phyloP scores from a whole-genome alignment of 2,329 filamentous ascomycete species.

The Ophiostoma himal-ulmi region DNA sequence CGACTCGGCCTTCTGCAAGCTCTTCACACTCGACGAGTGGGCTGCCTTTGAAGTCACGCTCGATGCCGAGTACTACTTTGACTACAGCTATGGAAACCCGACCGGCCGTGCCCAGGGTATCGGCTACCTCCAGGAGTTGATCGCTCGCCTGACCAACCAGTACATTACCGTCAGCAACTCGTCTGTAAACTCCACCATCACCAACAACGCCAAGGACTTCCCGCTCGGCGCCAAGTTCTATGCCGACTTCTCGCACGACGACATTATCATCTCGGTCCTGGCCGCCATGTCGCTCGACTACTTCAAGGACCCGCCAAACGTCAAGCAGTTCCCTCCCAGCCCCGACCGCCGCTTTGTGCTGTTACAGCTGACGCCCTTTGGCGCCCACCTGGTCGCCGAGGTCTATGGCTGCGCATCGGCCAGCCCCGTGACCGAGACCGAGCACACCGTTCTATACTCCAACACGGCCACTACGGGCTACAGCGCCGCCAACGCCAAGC shows the following conservation, averaged over 20 bases:
- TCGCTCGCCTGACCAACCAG: constrained; percentile 43
- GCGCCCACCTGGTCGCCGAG: constrained; percentile 49
- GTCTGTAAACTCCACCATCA: constrained; percentile 46
- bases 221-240: constrained; percentile 46
- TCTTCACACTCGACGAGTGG: constrained; percentile 58
- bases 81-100: constrained; percentile 43
- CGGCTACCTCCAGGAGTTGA: constrained; percentile 47
- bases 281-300: constrained; percentile 51
- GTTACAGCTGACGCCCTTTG: constrained; percentile 49
- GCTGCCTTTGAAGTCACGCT: constrained; percentile 47
- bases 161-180: constrained; percentile 44
- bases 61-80: constrained; percentile 47
- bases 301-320: constrained; percentile 42
- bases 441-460: constrained; percentile 38
- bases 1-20: constrained; percentile 45
- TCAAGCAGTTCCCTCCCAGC: constrained; percentile 39
- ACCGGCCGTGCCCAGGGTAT: constrained; percentile 48
- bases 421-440: constrained; percentile 37
- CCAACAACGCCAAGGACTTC: constrained; percentile 41
- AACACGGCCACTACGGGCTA: constrained; percentile 41
- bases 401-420: constrained; percentile 45
- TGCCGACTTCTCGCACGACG: constrained; percentile 49
- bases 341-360: constrained; percentile 44
- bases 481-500: constrained; percentile 34
- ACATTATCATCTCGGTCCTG: constrained; percentile 46